Conservation (phyloP, 768 basidiomycete species). For the Leccinum variicolor region DNA sequence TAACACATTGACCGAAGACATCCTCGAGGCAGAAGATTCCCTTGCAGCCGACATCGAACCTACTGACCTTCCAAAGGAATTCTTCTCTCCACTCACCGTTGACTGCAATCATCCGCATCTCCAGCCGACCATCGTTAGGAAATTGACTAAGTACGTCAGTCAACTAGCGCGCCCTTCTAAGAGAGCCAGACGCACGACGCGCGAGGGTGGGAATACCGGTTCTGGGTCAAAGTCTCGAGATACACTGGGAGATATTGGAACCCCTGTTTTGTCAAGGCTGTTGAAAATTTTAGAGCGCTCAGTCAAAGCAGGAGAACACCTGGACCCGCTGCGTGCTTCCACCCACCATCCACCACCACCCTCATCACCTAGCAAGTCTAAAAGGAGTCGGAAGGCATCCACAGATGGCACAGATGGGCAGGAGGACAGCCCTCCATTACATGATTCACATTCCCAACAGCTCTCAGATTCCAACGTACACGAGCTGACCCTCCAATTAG, state of each 20-base stretch:
- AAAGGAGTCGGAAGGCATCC: slow-evolving; percentile 43
- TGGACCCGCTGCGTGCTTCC: slow-evolving; percentile 61
- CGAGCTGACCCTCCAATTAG: slow-evolving; percentile 48
- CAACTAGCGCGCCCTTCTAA: slow-evolving; percentile 67
- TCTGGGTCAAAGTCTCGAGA: slow-evolving; percentile 47
- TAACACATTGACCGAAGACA: slow-evolving; percentile 70
- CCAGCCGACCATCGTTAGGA: slow-evolving; percentile 54
- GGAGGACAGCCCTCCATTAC: not conserved
- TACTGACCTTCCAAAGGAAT: slow-evolving; percentile 53
- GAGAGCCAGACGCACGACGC: slow-evolving; percentile 51
- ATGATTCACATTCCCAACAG: slow-evolving; percentile 15
- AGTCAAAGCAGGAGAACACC: slow-evolving; percentile 69
- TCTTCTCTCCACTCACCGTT: slow-evolving; percentile 58
- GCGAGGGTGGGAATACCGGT: slow-evolving; percentile 29
- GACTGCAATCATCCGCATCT: slow-evolving; percentile 63
- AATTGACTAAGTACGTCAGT: slow-evolving; percentile 65
- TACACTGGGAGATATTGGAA: slow-evolving; percentile 67
- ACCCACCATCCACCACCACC: slow-evolving; percentile 15
- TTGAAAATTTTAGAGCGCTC: slow-evolving; percentile 79
- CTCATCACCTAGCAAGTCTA: slow-evolving; percentile 41
- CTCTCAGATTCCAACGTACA: slow-evolving; percentile 50
- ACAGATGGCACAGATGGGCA: slow-evolving; percentile 4
- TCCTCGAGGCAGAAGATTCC: slow-evolving; percentile 79
- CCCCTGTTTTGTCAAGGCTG: slow-evolving; percentile 55
- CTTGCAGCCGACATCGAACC: slow-evolving; percentile 54